Conservation (phyloP, 176 grass and related monocot genomes). For the Triticum turgidum region DNA sequence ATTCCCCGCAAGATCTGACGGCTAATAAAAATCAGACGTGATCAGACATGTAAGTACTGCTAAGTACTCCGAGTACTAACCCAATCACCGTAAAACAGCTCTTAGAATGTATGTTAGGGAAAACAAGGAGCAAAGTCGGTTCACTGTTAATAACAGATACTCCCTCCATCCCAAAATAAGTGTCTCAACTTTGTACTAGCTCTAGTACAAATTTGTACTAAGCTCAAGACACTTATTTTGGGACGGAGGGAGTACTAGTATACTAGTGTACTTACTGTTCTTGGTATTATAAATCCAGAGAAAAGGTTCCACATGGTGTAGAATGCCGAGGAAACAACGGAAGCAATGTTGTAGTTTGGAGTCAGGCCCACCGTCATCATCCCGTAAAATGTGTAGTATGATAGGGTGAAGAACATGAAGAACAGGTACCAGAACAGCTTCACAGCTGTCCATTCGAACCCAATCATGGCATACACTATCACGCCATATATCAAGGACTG, state of each 20-base stretch:
- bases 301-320: conserved; percentile 24
- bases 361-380: conserved; percentile 84
- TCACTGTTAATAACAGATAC: neutral
- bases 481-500: conserved; percentile 61
- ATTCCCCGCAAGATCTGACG: no score
- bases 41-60: no score
- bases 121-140: neutral
- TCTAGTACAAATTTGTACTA: no score
- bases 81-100: no score
- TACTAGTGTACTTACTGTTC: neutral
- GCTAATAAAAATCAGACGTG: no score
- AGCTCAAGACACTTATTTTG: no score
- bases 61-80: no score
- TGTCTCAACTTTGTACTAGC: no score
- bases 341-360: conserved; percentile 62
- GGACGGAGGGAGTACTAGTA: no score
- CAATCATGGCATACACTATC: conserved; percentile 71
- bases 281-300: conserved; percentile 12
- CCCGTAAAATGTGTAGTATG: conserved; percentile 83
- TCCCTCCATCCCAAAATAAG: no score
- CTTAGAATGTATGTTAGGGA: neutral
- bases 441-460: conserved; percentile 68
- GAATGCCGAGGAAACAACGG: neutral
- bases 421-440: conserved; percentile 87
- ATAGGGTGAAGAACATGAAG: conserved; percentile 87